Percentiles rank a stretch among this genome's conserved stretches.
Conservation (phyloP, 805 yeast species). For the Teunomyces gatunensis region DNA sequence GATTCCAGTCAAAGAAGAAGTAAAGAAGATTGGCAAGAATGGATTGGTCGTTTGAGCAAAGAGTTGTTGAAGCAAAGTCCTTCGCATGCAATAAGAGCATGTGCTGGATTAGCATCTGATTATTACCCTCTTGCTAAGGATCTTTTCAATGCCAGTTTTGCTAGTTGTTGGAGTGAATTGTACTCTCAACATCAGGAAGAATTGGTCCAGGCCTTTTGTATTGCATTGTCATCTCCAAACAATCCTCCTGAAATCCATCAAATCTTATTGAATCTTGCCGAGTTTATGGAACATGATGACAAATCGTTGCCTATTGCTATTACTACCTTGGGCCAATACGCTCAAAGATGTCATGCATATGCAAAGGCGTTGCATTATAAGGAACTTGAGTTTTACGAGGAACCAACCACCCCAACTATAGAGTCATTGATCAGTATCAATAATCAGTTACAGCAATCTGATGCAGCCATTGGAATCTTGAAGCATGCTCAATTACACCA, state of each 20-base stretch:
- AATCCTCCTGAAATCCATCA: slow-evolving; percentile 96
- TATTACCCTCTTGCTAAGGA: slow-evolving; percentile 88
- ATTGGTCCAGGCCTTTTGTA: slow-evolving; percentile 76
- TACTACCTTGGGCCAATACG: slow-evolving; percentile 87
- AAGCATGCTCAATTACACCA: slow-evolving; percentile 93
- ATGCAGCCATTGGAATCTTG: slow-evolving; percentile 95
- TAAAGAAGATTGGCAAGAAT: slow-evolving; percentile 96
- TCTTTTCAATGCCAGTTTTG: slow-evolving; percentile 89
- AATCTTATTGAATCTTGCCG: slow-evolving; percentile 83
- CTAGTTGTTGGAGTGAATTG: slow-evolving; percentile 92
- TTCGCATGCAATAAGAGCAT: slow-evolving; percentile 89
- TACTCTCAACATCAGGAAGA: slow-evolving; percentile 89
- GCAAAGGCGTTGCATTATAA: slow-evolving; percentile 96
- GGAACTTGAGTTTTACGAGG: slow-evolving; percentile 91
- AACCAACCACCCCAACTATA: slow-evolving; percentile 86
- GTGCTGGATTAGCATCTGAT: slow-evolving; percentile 83
- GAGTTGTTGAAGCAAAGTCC: slow-evolving; percentile 90
- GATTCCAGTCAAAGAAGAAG: slow-evolving; percentile 86
- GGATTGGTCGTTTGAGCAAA: slow-evolving; percentile 85
- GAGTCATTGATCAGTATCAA: slow-evolving; percentile 91
- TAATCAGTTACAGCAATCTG: slow-evolving; percentile 92
- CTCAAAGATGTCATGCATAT: slow-evolving; percentile 94
- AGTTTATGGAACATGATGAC: slow-evolving; percentile 96
- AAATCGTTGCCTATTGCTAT: slow-evolving; percentile 89
- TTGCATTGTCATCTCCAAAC: slow-evolving; percentile 84